phyloP scores from a whole-genome alignment of 2,329 filamentous ascomycete species.

The Helicocarpus griseus region DNA sequence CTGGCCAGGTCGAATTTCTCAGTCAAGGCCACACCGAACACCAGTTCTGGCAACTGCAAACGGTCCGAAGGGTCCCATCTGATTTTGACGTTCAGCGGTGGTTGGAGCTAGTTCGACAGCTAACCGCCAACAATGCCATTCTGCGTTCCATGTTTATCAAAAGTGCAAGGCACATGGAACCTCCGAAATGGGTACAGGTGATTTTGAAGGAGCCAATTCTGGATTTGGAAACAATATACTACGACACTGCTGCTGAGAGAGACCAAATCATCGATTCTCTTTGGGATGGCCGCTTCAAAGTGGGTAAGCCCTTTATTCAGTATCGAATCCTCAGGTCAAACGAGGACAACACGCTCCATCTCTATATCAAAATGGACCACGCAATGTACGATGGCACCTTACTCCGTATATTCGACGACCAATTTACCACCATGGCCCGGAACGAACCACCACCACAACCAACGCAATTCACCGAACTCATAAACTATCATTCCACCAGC shows the following conservation, averaged over 20 bases:
- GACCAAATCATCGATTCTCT: slow-evolving; percentile 15
- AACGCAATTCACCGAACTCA: slow-evolving; percentile 15
- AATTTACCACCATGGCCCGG: slow-evolving; percentile 20
- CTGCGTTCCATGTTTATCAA: slow-evolving; percentile 67
- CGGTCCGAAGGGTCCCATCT: slow-evolving; percentile 57
- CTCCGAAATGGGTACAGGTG: slow-evolving; percentile 58
- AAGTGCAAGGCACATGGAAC: slow-evolving; percentile 23
- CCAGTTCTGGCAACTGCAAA: slow-evolving; percentile 52
- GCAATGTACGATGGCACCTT: slow-evolving; percentile 65
- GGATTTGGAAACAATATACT: slow-evolving; percentile 9
- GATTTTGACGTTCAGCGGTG: slow-evolving; percentile 42
- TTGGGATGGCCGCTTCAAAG: slow-evolving; percentile 20
- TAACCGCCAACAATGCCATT: slow-evolving; percentile 60
- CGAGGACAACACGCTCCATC: slow-evolving; percentile 11
- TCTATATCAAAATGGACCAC: slow-evolving; percentile 53
- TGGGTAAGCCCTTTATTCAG: slow-evolving; percentile 26
- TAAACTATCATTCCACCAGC: background rate
- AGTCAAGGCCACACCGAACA: slow-evolving; percentile 30
- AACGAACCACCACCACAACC: slow-evolving; percentile 15
- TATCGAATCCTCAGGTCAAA: slow-evolving; percentile 22
- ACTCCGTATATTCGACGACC: slow-evolving; percentile 28
- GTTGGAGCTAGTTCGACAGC: slow-evolving; percentile 48
- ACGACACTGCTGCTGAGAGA: slow-evolving; percentile 16
- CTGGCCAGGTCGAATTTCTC: slow-evolving; percentile 14
- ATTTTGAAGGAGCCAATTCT: slow-evolving; percentile 39